Percentiles rank a stretch among this genome's conserved stretches.
phyloP scores from a whole-genome alignment of 495 filamentous ascomycete species.

The Podospora fimiseda region DNA sequence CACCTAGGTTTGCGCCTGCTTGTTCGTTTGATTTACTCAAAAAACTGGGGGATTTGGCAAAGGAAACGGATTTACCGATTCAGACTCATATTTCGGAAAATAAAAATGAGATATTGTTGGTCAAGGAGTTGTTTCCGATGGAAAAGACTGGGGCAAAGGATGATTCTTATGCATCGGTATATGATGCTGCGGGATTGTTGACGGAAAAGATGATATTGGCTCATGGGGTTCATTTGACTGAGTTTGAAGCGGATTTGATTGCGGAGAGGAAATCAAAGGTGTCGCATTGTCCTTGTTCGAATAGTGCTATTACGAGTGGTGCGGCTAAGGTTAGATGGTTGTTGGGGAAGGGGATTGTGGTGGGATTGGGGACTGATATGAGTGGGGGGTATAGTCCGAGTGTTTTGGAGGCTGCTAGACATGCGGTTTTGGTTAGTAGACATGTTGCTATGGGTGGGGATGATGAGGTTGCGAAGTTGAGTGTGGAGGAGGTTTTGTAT shows the following conservation, averaged over 20 bases:
- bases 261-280: conserved; percentile 55
- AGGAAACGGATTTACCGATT: conserved; percentile 52
- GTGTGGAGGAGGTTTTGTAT: conserved; percentile 81
- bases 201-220: conserved; percentile 72
- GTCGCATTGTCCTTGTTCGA: conserved; percentile 80
- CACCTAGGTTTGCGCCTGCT: conserved; percentile 80
- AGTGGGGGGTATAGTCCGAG: conserved; percentile 76
- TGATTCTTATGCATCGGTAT: conserved; percentile 66
- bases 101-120: conserved; percentile 60
- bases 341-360: conserved; percentile 64
- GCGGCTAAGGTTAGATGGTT: conserved; percentile 63
- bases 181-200: conserved; percentile 65
- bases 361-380: conserved; percentile 86
- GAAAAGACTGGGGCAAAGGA: conserved; percentile 24
- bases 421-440: conserved; percentile 68
- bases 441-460: conserved; percentile 53
- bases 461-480: conserved; percentile 52
- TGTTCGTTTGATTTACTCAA: conserved; percentile 57
- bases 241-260: conserved; percentile 58
- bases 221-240: conserved; percentile 71
- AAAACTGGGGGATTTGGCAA: conserved; percentile 57
- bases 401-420: conserved; percentile 71
- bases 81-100: conserved; percentile 96
- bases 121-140: conserved; percentile 60
- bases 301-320: conserved; percentile 71